Base-by-base conservation (phyloP, 805 yeast species). In the Candida maris region DNA sequence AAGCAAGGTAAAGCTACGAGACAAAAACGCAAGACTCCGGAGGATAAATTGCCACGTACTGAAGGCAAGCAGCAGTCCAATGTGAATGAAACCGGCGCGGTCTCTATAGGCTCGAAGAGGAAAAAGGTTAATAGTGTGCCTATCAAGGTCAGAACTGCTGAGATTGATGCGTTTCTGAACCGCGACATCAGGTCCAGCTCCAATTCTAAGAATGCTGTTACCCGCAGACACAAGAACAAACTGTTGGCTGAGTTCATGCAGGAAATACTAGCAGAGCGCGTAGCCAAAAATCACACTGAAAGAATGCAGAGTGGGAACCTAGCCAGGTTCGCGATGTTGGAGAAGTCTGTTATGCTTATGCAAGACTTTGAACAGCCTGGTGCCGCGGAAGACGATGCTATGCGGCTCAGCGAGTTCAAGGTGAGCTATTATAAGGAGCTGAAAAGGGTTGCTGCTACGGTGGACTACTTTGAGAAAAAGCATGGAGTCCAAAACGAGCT, bases 251-350 rank as follows among this genome's bases (percentile, higher is more conserved):
- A 39, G 5, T 59, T 60, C 39, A 30, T 61, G 2, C 50, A 45
- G 34, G 62, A 59, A 14, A 29, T 52, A 16, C 27, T 56, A 4
- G 27, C 36, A 8, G 35, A 37, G n/a, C 52, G 55, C 32, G 33
- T 47, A 23, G 45, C 38, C 10, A 44, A 49, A 34, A 36, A 42
- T 6, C 44, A 49, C 26, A 25, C 20, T 3, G 36, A 39, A 38
- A 48, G 64, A 32, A 22, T 41, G 6, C 32, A 27, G 6, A 24
- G 35, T 14, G 65, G 64, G 6, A 57, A 57, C 31, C 39, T 59
- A 38, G 45, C 41, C 19, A 44, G 48, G 34, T 43, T 51, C 30
- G 38, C 33, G 13, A 34, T 28, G 28, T 40, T 41, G 26, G 44
- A 34, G n/a, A 28, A 32, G 17, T 28, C 39, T 23, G 27, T 44